A percentile compares a stretch with the other conserved stretches of the same genome.
Evolutionary conservation across 768 basidiomycete genomes (phyloP).

Genomic region (Omphalotus guepiniiformis): DNA sequence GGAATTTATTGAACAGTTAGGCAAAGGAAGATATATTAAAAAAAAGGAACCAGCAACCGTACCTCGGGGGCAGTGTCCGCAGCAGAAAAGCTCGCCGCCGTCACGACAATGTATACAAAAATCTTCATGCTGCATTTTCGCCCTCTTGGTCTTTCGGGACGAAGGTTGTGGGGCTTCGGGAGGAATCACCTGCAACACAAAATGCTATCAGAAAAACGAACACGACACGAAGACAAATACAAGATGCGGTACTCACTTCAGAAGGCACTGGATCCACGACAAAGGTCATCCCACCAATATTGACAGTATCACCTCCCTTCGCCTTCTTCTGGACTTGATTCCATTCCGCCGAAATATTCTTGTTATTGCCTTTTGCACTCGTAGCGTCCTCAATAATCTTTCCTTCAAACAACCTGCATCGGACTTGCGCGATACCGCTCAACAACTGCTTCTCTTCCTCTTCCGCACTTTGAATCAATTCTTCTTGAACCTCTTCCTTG

Average conservation of each 20-base stretch:
- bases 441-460: conserved; percentile 50
- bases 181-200: background rate
- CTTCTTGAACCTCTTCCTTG: conserved; percentile 9
- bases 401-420: conserved; percentile 57
- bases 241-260: conserved; percentile 7
- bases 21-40: background rate
- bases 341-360: conserved; percentile 45
- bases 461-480: conserved; percentile 37
- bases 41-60: conserved; percentile 8
- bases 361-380: conserved; percentile 27
- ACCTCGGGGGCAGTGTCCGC: conserved; percentile 53
- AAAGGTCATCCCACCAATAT: conserved; percentile 25
- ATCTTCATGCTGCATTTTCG: conserved; percentile 48
- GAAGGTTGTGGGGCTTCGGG: conserved; percentile 3
- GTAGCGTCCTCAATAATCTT: conserved; percentile 33
- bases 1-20: background rate
- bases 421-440: conserved; percentile 54
- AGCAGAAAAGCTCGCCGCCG: conserved; percentile 49
- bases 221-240: background rate
- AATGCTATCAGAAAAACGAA: background rate
- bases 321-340: conserved; percentile 40
- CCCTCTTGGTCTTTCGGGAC: conserved; percentile 25
- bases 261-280: conserved; percentile 18
- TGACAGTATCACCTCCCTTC: conserved; percentile 34
- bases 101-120: conserved; percentile 58